Conservation (phyloP, 2,329 filamentous ascomycete genomes). For the Fusarium sp. region DNA sequence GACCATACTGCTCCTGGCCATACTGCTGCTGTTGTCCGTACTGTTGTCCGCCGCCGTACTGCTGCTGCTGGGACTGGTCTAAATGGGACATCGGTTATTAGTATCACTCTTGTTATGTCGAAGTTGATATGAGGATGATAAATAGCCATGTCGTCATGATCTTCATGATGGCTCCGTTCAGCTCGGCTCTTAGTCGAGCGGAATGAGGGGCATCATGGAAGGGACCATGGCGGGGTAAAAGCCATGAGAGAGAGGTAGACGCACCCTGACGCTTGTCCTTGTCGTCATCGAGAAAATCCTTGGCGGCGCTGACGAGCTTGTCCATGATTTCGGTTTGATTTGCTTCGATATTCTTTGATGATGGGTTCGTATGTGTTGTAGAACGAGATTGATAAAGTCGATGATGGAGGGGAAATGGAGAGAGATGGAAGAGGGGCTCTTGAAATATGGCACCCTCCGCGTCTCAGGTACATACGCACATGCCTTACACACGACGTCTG, state of each 20-base stretch:
- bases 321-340: constrained; percentile 49
- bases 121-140: not conserved
- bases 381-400: constrained; percentile 8
- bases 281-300: constrained; percentile 51
- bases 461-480: constrained; percentile 15
- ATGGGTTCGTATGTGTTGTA: not conserved
- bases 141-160: not conserved
- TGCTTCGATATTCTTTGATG: not conserved
- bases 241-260: constrained; percentile 12
- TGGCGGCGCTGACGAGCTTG: constrained; percentile 53
- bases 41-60: constrained; percentile 21
- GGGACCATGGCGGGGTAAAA: constrained; percentile 39
- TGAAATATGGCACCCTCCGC: not conserved
- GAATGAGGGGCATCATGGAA: constrained; percentile 32
- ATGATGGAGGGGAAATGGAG: constrained; percentile 19
- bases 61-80: constrained; percentile 29
- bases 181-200: not conserved
- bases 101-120: not conserved
- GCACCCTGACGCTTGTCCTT: constrained; percentile 45
- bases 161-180: not conserved
- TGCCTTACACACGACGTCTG: not conserved
- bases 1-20: constrained; percentile 19
- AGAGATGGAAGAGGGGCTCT: constrained; percentile 21
- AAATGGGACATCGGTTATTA: constrained; percentile 8
- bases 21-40: constrained; percentile 21